Percentiles rank a stretch among this genome's conserved stretches.
Evolutionary conservation across 192 early-diverging fungal species (phyloP).

Genomic region (Coemansia sp.): DNA sequence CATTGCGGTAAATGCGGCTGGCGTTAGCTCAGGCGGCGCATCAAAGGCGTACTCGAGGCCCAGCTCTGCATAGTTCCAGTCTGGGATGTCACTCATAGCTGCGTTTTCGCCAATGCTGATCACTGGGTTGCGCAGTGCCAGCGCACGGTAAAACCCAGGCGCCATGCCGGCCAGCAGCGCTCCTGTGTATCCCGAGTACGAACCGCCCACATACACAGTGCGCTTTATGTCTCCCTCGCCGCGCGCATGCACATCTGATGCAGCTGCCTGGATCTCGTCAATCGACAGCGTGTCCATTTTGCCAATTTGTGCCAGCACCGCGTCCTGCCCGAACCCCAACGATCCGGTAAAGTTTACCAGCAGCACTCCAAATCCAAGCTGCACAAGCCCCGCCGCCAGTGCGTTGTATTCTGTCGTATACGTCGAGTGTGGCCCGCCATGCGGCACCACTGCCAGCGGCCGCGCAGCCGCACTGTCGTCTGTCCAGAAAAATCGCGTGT

Average conservation of each 20-base stretch:
- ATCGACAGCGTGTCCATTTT: conserved; percentile 67
- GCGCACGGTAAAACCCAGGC: conserved; percentile 63
- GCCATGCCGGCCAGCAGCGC: conserved; percentile 57
- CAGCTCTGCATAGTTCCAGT: conserved; percentile 75
- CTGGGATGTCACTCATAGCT: conserved; percentile 64
- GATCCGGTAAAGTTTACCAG: conserved; percentile 80
- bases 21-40: conserved; percentile 56
- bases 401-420: conserved; percentile 57
- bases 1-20: conserved; percentile 59
- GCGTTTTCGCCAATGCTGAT: conserved; percentile 63
- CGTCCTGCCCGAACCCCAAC: conserved; percentile 73
- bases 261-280: conserved; percentile 60
- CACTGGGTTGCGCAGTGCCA: conserved; percentile 74
- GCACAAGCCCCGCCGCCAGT: conserved; percentile 48
- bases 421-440: conserved; percentile 75
- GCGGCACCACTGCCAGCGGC: conserved; percentile 72
- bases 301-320: conserved; percentile 64
- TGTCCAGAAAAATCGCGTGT: conserved; percentile 34
- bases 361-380: conserved; percentile 65
- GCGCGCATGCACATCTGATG: conserved; percentile 31
- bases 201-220: conserved; percentile 68
- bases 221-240: conserved; percentile 50
- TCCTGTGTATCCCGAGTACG: conserved; percentile 70
- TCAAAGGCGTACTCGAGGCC: conserved; percentile 59
- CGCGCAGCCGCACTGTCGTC: conserved; percentile 12